These are phyloP conservation scores for Cyclotella kingstonii DNA, from an alignment of 108 stramenopile species.

Conservation along the genomic window DNA sequence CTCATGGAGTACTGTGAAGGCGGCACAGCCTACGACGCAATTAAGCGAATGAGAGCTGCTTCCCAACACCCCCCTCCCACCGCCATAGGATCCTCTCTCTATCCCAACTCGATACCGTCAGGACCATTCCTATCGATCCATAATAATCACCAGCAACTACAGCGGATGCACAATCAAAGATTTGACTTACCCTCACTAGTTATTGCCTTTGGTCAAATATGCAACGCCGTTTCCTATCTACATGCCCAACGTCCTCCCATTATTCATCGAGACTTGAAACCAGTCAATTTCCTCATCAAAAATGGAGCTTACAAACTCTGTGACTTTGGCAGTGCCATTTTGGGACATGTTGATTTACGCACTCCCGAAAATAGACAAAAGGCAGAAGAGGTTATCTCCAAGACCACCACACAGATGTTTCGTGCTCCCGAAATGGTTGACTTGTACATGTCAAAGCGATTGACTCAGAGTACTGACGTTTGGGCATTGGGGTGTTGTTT, in stretches of 20 bases:
- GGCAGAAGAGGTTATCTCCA: slow-evolving; percentile 88
- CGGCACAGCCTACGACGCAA: slow-evolving; percentile 85
- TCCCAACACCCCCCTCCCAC: slow-evolving; percentile 10
- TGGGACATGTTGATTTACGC: slow-evolving; percentile 83
- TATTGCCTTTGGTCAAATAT: slow-evolving; percentile 86
- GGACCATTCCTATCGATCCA: not conserved
- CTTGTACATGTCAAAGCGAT: slow-evolving; percentile 82
- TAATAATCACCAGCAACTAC: too few relatives aligned
- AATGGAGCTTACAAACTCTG: slow-evolving; percentile 86
- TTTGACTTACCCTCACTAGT: slow-evolving; percentile 75
- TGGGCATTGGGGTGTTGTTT: slow-evolving; percentile 95
- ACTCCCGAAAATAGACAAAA: slow-evolving; percentile 60
- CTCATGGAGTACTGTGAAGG: slow-evolving; percentile 94
- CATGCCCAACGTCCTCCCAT: slow-evolving; percentile 89
- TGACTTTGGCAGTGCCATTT: slow-evolving; percentile 90
- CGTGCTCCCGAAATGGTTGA: slow-evolving; percentile 97
- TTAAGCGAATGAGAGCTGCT: slow-evolving; percentile 54
- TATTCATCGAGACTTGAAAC: slow-evolving; percentile 97
- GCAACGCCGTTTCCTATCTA: slow-evolving; percentile 81
- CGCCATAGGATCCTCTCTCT: slow-evolving; percentile 1
- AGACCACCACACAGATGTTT: slow-evolving; percentile 96
- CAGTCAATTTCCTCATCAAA: slow-evolving; percentile 95
- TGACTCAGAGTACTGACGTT: slow-evolving; percentile 89
- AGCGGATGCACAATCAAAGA: too few relatives aligned
- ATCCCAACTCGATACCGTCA: not conserved